Base-by-base conservation (phyloP, 108 stramenopile genomes). In the Discostella stelligeroides region DNA sequence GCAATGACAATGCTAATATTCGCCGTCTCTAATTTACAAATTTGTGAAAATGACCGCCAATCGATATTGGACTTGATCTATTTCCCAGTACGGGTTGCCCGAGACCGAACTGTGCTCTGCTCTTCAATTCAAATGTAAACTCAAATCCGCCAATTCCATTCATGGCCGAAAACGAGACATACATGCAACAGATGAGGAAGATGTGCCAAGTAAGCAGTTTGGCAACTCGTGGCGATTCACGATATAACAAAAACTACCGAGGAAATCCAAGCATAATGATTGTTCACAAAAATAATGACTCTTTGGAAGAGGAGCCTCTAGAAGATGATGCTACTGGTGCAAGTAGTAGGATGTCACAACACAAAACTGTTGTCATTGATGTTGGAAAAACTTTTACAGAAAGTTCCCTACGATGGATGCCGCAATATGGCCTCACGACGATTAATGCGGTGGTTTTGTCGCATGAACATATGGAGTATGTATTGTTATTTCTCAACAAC, bases 321-420 rank as follows among this genome's bases (percentile, higher is more conserved):
- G 77, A 74, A 12, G 46, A 42, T 6, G 53, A 72, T 20, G 81
- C 27, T 43, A 25, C 28, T 4, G 27, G 14, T 27, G 15, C 4
- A 6, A 9, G 18, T 47, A n/a, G 24, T 2, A 45, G 60, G 49
- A 3, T 49, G 6, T 48, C 2, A n/a, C 0, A 10, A 9, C 48
- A 49, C 18, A 70, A 76, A 63, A 86, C 87, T 28, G 81, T 91
- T 24, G 63, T 95, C 13, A 91, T 95, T 68, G 94, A 95, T 63
- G 89, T 82, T n/a, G 94, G 94, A n/a, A 95, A 95, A 60, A 95
- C 94, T 14, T 95, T 95, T 68, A 89, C 91, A 28, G 94, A 95
- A 67, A 67, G 60, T 61, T 68, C 90, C 24, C 38, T 92, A 37
- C 64, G 94, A 71, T 95, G 93, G 93, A 87, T 91, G 77, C 93